Evolutionary conservation across 768 basidiomycete genomes (phyloP), one percentile per base, ranked within the genome.

Genomic region (Harrya chromipes): DNA sequence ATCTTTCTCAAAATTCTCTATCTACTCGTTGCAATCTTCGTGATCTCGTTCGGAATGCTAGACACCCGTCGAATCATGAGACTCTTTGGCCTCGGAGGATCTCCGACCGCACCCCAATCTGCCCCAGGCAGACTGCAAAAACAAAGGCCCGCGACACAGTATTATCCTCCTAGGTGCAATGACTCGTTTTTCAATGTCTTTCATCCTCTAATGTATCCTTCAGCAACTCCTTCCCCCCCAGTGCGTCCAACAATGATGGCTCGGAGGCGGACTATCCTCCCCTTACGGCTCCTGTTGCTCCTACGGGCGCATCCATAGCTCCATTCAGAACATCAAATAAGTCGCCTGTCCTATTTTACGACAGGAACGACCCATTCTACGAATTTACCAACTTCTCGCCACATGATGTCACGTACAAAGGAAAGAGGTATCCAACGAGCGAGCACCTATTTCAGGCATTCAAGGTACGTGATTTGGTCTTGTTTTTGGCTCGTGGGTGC

Each of bases 371-470:
- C 38, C 82, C 83, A 11, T 73, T 85, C 60, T 85, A 86, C 52
- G 84, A 82, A 7, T 86, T 87, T 59, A 85, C 85, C 36, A 86
- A 86, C 63, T 87, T 87, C 64, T 87, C 87, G 10, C 63, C 79
- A 1, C 85, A 87, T 63, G 72, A 79, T 38, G 78, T 89, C 10
- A 57, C 71, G 10, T 83, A 85, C 61, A 74, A 80, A 27, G 80
- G 80, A 35, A 83, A 81, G 60, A 72, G 67, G 46, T 89, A 87
- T 60, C 84, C 85, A 1, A 89, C 86, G 1, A 84, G 84, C 60
- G 87, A 87, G 61, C 87, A 88, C 64, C 75, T 88, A 11, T 88
- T 86, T 59, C 86, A 88, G 56, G 82, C 86, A 3, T 78, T 87
- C 69, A 87, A 86, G 63, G 84, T 82, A 47, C 11, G 64, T 44